These are phyloP conservation scores for Phytopythium sindhum DNA, from an alignment of 352 stramenopile species.

Conservation along the genomic window DNA sequence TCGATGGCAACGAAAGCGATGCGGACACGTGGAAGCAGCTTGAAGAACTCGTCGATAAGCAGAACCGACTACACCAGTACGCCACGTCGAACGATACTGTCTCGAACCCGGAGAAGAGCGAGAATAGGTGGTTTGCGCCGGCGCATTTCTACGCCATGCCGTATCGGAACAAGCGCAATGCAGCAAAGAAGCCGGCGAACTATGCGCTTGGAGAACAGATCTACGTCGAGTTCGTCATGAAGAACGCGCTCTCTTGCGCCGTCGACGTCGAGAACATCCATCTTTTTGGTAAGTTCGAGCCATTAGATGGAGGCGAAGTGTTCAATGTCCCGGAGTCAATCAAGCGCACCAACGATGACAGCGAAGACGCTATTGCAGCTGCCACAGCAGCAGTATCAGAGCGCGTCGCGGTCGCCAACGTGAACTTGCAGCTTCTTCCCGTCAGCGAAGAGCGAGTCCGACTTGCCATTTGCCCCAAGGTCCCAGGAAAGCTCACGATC, in stretches of 20 bases:
- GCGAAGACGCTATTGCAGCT: background rate
- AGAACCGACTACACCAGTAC: conserved; percentile 64
- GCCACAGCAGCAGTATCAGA: conserved; percentile 1
- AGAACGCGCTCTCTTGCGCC: conserved; percentile 80
- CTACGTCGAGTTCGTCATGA: conserved; percentile 88
- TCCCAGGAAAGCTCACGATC: conserved; percentile 56
- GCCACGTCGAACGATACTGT: conserved; percentile 18
- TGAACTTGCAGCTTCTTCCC: conserved; percentile 74
- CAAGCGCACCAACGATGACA: background rate
- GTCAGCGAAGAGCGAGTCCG: conserved; percentile 75
- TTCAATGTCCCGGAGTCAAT: conserved; percentile 48
- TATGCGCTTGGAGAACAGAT: conserved; percentile 75
- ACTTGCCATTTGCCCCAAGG: conserved; percentile 56
- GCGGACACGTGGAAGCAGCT: conserved; percentile 61
- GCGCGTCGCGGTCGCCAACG: conserved; percentile 54
- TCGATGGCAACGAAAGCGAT: conserved; percentile 62
- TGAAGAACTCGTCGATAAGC: conserved; percentile 47
- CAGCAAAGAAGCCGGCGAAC: conserved; percentile 43
- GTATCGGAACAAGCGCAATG: conserved; percentile 53
- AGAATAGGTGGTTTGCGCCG: conserved; percentile 48
- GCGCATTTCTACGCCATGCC: conserved; percentile 44
- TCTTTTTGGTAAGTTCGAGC: conserved; percentile 73
- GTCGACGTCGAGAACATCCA: conserved; percentile 82
- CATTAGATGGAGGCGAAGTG: conserved; percentile 9
- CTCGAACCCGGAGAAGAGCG: background rate